Evolutionary conservation across 768 basidiomycete genomes (phyloP).

Genomic region (Pilatotrama ljubarskyi): DNA sequence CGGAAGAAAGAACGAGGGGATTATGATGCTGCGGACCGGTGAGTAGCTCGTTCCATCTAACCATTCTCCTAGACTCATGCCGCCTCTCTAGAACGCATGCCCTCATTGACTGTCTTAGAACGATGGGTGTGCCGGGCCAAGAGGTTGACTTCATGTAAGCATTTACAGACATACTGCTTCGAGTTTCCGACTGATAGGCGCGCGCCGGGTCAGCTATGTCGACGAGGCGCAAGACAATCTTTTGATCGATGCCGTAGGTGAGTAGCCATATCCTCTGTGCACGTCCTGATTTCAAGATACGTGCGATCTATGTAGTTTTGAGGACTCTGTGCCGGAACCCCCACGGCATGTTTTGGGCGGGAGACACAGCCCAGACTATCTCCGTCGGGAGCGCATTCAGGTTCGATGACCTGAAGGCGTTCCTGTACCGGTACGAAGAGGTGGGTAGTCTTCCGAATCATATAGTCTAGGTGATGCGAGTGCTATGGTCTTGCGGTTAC

Average conservation of each 20-base stretch:
- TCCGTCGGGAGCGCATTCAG: constrained; percentile 70
- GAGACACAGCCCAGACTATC: constrained; percentile 80
- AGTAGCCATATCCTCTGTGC: too few species aligned
- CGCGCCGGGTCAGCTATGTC: constrained; percentile 70
- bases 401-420: constrained; percentile 71
- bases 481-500: too few species aligned
- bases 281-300: neutral
- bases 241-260: constrained; percentile 62
- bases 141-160: constrained; percentile 58
- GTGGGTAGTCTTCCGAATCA: too few species aligned
- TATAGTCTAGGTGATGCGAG: too few species aligned
- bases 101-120: neutral
- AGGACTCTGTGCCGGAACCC: constrained; percentile 62
- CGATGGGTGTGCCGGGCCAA: constrained; percentile 36
- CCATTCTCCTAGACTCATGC: neutral
- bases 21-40: constrained; percentile 59
- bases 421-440: constrained; percentile 32
- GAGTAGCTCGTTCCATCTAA: too few species aligned
- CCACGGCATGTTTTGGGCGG: constrained; percentile 75
- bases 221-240: constrained; percentile 77
- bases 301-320: constrained; percentile 44
- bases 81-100: neutral
- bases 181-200: too few species aligned
- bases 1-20: constrained; percentile 44
- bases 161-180: too few species aligned